phyloP scores from a whole-genome alignment of 495 filamentous ascomycete genomes.

The Saxophila tyrrhenica region DNA sequence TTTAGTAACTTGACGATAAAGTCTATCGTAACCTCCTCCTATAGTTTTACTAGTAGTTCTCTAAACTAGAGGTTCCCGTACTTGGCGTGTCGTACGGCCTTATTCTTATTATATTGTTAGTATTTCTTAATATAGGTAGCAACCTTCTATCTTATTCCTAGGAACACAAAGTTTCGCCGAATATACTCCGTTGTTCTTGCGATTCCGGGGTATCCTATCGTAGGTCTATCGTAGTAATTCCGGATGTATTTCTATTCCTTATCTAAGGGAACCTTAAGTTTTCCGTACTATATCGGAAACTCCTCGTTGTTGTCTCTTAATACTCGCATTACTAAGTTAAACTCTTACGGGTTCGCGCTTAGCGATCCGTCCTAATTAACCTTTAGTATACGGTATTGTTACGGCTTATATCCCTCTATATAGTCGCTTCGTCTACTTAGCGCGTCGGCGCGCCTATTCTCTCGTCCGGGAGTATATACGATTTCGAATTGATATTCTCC shows the following conservation, averaged over 20 bases:
- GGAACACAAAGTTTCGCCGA: conserved; percentile 7
- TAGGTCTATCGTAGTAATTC: conserved; percentile 2
- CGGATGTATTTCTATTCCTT: neutral
- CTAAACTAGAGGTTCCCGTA: conserved; percentile 20
- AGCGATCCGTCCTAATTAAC: neutral
- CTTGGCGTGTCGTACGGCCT: conserved; percentile 3
- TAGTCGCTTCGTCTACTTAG: conserved; percentile 13
- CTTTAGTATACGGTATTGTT: neutral
- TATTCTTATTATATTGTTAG: conserved; percentile 8
- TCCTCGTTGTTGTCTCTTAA: neutral
- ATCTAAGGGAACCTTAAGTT: neutral
- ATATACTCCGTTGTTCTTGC: conserved; percentile 1
- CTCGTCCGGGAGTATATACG: conserved; percentile 14
- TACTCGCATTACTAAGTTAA: neutral
- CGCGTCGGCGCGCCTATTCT: conserved; percentile 12
- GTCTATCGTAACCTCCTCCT: conserved; percentile 19
- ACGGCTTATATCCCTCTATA: neutral
- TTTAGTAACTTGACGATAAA: conserved; percentile 10
- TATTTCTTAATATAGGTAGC: conserved; percentile 10
- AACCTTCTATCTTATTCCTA: conserved; percentile 7
- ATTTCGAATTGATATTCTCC: conserved; percentile 18
- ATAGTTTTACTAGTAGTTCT: conserved; percentile 14
- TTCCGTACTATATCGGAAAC: neutral
- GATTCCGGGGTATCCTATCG: conserved; percentile 5
- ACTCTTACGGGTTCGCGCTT: neutral